phyloP scores from a whole-genome alignment of 129 eudicot species.

The Escallonia rubra region DNA sequence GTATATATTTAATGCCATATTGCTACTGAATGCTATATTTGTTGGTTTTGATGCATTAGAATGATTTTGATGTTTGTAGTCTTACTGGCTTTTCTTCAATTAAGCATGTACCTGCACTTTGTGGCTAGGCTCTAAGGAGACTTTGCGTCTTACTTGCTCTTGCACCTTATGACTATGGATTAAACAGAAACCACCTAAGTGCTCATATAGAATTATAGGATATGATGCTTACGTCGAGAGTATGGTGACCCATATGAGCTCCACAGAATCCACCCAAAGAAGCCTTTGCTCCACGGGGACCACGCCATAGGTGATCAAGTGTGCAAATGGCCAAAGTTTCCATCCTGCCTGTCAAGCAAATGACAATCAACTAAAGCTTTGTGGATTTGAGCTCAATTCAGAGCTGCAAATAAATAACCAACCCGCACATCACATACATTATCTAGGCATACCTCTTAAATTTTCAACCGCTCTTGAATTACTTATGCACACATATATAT shows the following conservation, averaged over 20 bases:
- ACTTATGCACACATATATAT: no score
- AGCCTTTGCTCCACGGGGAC: constrained; percentile 85
- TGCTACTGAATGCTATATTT: no score
- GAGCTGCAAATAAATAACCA: no score
- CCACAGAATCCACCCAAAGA: constrained; percentile 90
- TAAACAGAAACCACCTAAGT: neutral
- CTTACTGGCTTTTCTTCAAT: neutral
- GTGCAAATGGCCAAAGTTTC: constrained; percentile 97
- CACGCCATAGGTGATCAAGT: constrained; percentile 73
- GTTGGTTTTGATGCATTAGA: neutral
- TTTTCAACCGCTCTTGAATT: no score
- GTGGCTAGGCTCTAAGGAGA: neutral
- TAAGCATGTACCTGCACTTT: neutral
- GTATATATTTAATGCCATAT: no score
- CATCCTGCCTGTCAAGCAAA: constrained; percentile 67
- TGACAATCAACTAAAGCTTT: neutral
- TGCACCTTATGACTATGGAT: neutral
- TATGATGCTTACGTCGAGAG: constrained; percentile 66
- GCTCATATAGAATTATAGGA: neutral
- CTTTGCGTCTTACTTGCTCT: neutral
- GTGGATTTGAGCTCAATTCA: no score
- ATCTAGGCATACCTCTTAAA: no score
- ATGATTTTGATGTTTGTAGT: neutral
- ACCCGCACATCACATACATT: no score
- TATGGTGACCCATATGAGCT: constrained; percentile 91